A percentile compares a stretch with the other conserved stretches of the same genome.
phyloP scores from a whole-genome alignment of 1,139 yeast genomes.

The Candida dubliniensis region DNA sequence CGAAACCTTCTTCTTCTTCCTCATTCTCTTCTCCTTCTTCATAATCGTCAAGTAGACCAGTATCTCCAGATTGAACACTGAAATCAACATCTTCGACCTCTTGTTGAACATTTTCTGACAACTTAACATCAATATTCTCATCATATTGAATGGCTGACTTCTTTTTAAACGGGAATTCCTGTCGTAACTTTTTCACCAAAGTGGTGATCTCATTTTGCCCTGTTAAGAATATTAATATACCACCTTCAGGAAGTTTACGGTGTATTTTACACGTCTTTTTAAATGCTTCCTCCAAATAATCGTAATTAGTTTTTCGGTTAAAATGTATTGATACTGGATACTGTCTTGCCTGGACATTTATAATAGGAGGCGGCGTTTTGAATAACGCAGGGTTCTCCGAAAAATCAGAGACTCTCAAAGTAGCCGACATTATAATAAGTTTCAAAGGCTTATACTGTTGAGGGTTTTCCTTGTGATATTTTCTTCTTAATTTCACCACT shows the following conservation, averaged over 20 bases:
- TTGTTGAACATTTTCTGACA: constrained; percentile 58
- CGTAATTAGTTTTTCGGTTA: constrained; percentile 71
- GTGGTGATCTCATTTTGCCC: constrained; percentile 90
- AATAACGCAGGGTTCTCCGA: constrained; percentile 77
- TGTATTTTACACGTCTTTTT: constrained; percentile 87
- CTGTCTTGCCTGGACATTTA: constrained; percentile 92
- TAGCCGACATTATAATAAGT: constrained; percentile 88
- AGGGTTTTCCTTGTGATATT: constrained; percentile 50
- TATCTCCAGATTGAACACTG: constrained; percentile 50
- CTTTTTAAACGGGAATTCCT: constrained; percentile 64
- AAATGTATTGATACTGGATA: constrained; percentile 93
- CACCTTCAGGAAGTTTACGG: constrained; percentile 85
- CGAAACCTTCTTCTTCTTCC: constrained; percentile 88
- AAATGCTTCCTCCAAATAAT: constrained; percentile 86
- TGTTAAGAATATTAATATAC: constrained; percentile 85
- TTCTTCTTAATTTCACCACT: constrained; percentile 72
- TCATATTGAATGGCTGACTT: constrained; percentile 22
- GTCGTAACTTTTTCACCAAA: constrained; percentile 66
- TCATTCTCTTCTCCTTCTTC: constrained; percentile 38
- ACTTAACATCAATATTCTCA: constrained; percentile 47
- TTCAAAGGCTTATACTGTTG: constrained; percentile 57
- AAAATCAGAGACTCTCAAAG: constrained; percentile 89
- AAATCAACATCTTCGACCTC: constrained; percentile 92
- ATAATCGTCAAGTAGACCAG: constrained; percentile 18
- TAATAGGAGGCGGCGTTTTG: constrained; percentile 79